These are phyloP conservation scores for Fusarium setosum DNA, from an alignment of 2,329 filamentous ascomycete species.

Conservation along the genomic window DNA sequence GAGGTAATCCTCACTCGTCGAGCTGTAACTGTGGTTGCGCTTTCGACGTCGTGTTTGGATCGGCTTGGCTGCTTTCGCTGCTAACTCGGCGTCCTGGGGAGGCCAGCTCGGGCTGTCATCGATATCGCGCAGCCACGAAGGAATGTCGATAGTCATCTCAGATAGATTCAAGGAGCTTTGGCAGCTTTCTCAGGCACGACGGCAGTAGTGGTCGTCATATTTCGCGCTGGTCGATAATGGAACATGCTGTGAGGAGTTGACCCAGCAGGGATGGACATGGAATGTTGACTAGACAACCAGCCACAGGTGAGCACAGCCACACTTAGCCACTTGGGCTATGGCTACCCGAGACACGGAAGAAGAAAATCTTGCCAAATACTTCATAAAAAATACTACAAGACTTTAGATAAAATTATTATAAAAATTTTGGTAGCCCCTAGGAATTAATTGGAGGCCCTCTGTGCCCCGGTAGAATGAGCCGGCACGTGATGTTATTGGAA, in stretches of 20 bases:
- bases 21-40: not conserved
- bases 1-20: not conserved
- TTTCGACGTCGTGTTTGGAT: not conserved
- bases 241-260: not conserved
- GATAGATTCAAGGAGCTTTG: accelerated
- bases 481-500: not conserved
- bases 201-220: not conserved
- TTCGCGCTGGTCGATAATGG: not conserved
- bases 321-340: not conserved
- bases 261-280: not conserved
- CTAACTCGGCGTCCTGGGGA: not conserved
- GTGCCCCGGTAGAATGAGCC: no score
- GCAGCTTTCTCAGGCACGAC: accelerated
- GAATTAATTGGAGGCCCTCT: no score
- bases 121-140: not conserved
- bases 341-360: no score
- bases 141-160: not conserved
- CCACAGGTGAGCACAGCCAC: not conserved
- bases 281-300: conserved; percentile 1
- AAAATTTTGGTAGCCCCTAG: no score
- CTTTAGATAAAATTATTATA: no score
- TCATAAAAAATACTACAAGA: no score
- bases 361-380: no score
- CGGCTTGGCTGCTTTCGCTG: not conserved
- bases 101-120: not conserved